Evolutionary conservation across 129 eudicot genomes (phyloP).

Genomic region (Logfia minima): DNA sequence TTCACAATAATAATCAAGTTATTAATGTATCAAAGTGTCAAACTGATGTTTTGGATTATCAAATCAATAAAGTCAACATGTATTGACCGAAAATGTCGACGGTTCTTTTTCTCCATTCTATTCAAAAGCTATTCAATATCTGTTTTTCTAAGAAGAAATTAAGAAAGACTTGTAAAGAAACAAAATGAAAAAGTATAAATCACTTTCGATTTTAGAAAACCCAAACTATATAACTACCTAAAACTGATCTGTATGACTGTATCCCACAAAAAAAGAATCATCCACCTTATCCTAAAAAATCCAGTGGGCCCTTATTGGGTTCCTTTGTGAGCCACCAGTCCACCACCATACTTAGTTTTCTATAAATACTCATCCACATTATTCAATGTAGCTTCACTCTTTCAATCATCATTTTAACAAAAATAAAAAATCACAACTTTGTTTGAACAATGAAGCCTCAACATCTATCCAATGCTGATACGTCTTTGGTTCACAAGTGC

Average conservation of each 20-base stretch:
- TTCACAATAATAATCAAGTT: too few species aligned
- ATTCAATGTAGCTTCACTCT: slow-evolving; percentile 23
- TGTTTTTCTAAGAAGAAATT: background rate
- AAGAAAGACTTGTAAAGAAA: background rate
- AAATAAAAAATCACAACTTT: background rate
- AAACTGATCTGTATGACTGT: slow-evolving; percentile 31
- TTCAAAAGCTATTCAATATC: background rate
- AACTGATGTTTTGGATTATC: too few species aligned
- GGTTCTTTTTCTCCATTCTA: background rate
- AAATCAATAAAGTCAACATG: too few species aligned
- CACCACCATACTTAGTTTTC: slow-evolving; percentile 15
- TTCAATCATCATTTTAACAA: slow-evolving; percentile 6
- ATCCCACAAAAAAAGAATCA: slow-evolving; percentile 32
- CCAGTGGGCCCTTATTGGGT: slow-evolving; percentile 24
- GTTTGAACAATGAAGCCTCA: slow-evolving; percentile 53
- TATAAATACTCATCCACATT: slow-evolving; percentile 29
- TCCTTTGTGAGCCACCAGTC: slow-evolving; percentile 22
- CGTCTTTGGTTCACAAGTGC: slow-evolving; percentile 49
- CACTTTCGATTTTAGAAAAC: slow-evolving; percentile 6
- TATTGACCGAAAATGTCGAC: background rate
- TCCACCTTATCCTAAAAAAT: slow-evolving; percentile 6
- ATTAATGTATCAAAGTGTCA: too few species aligned
- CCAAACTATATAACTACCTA: slow-evolving; percentile 36
- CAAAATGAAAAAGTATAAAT: slow-evolving; percentile 7
- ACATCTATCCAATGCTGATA: slow-evolving; percentile 40